phyloP scores from a whole-genome alignment of 176 grass and related monocot species.

The Guadua angustifolia region DNA sequence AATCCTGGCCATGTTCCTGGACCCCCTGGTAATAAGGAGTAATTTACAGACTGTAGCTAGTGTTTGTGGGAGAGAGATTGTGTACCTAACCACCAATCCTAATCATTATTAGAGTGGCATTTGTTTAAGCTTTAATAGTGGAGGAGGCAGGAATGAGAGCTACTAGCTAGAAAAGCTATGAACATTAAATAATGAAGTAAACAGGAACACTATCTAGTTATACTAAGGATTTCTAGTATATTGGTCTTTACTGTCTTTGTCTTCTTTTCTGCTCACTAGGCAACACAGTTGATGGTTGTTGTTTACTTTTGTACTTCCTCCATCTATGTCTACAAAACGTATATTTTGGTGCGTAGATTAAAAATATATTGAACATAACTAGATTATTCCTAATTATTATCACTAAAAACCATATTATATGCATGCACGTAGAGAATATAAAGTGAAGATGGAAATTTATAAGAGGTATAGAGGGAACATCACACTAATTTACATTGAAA shows the following conservation, averaged over 20 bases:
- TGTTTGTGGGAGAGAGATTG: slow-evolving; percentile 23
- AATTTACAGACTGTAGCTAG: slow-evolving; percentile 32
- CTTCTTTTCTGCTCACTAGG: slow-evolving; percentile 42
- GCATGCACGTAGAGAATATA: too few species aligned
- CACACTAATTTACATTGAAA: too few species aligned
- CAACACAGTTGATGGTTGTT: slow-evolving; percentile 46
- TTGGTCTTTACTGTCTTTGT: slow-evolving; percentile 44
- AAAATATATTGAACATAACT: too few species aligned
- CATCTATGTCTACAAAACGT: too few species aligned
- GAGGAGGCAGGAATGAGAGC: slow-evolving; percentile 32
- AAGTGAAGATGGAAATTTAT: too few species aligned
- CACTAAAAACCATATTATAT: too few species aligned
- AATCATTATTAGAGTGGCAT: slow-evolving; percentile 43
- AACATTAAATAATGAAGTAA: slow-evolving; percentile 23
- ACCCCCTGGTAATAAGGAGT: not conserved
- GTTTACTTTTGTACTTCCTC: not conserved
- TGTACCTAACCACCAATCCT: slow-evolving; percentile 44
- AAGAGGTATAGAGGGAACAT: too few species aligned
- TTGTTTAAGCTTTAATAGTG: slow-evolving; percentile 45
- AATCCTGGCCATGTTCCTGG: not conserved
- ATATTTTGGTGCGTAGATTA: too few species aligned
- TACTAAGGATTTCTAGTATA: slow-evolving; percentile 44
- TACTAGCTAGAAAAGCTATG: slow-evolving; percentile 28
- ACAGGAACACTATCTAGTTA: slow-evolving; percentile 23
- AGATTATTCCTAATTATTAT: too few species aligned